Evolutionary conservation across 345 rosid species (phyloP), one percentile per base, ranked within the genome.

Genomic region (Anastatica hierochuntica): DNA sequence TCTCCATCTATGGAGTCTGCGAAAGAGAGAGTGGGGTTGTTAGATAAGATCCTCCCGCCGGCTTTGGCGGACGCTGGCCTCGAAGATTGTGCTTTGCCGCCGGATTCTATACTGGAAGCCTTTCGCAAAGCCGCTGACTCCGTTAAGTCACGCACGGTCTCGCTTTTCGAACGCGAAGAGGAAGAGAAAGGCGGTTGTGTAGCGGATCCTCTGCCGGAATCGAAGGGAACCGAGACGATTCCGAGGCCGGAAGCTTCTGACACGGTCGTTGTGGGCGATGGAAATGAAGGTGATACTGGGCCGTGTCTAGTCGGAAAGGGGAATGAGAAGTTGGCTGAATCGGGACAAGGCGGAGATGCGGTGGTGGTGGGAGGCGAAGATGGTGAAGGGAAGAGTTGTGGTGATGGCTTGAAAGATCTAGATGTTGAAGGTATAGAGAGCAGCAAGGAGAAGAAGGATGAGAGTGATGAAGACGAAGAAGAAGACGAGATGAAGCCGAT

Each of bases 11-110:
- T 75, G 79, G 76, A 75, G 52, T 54, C 74, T 41, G n/a, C 66
- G 17, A 67, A 59, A 43, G 79, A 63, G 53, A 39, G 41, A 19
- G 23, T 46, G 0, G 69, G 75, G 43, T 37, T 82, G 36, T 72
- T 77, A 5, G 66, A 67, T 23, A 63, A 41, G 23, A 77, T 85
- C 54, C 64, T 77, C 39, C 90, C 84, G 4, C 88, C 88, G 21
- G 77, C 73, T 1, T 62, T 80, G 3, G 82, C 77, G 43, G 88
- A 85, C 31, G 88, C 88, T 10, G 83, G 95, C 7, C 80, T 85
- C 36, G 88, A 80, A 45, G 85, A 85, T 59, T 82, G 85, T 48
- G 87, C 95, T 24, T 59, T 82, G 1, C 85, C 83, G 2, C 77
- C 78, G 2, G 90, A 82, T 1, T 68, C 81, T 52, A 85, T 78